Evolutionary conservation across 1,139 yeast species (phyloP).

Genomic region (Geotrichum citri-aurantii): DNA sequence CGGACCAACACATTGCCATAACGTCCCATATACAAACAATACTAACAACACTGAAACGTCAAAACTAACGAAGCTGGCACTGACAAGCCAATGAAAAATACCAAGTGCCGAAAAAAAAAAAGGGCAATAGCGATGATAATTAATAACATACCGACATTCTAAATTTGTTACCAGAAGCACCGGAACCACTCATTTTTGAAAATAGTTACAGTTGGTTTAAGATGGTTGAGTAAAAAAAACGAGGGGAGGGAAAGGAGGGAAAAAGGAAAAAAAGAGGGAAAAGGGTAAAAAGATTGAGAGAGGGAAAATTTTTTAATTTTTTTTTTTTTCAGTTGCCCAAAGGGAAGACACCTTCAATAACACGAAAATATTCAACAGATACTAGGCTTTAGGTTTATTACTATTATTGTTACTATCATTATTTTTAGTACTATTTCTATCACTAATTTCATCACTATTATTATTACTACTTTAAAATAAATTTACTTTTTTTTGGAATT

Average conservation of each 20-base stretch:
- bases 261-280: neutral
- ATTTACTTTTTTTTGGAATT: too few relatives aligned
- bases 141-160: slow-evolving; percentile 99
- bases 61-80: slow-evolving; percentile 99
- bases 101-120: slow-evolving; percentile 53
- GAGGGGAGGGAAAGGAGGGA: neutral
- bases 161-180: slow-evolving; percentile 99
- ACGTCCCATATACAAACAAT: too few relatives aligned
- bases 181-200: slow-evolving; percentile 32
- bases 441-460: too few relatives aligned
- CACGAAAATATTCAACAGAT: too few relatives aligned
- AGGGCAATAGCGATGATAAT: neutral
- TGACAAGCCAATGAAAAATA: slow-evolving; percentile 99
- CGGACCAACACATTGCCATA: too few relatives aligned
- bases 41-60: slow-evolving; percentile 60
- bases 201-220: neutral
- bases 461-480: too few relatives aligned
- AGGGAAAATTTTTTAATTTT: neutral
- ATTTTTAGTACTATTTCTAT: too few relatives aligned
- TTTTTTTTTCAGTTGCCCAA: neutral
- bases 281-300: neutral
- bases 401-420: too few relatives aligned
- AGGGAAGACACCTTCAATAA: too few relatives aligned
- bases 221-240: neutral
- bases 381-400: too few relatives aligned